Evolutionary conservation across 2,329 filamentous ascomycete species (phyloP), one percentile per base, ranked within the genome.

Genomic region (Didymella sp.): DNA sequence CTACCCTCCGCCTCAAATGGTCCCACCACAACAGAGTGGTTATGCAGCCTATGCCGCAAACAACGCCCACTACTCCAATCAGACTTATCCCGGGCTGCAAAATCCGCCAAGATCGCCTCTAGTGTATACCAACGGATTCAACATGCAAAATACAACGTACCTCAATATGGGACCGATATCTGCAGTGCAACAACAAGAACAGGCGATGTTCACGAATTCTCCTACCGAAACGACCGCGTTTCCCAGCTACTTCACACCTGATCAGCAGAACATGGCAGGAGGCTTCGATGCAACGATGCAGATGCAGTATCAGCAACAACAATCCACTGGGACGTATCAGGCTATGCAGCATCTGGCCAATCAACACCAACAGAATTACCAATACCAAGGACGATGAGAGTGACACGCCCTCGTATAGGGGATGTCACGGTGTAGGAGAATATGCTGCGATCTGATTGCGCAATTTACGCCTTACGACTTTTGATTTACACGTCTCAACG

Each of bases 1-100:
- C 1, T 77, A 77, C 50, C 75, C 73, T 19, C 75, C 74, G 41
- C 73, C 74, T 28, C 74, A 77, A 38, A 64, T 74, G 59, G 60
- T 69, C 46, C 64, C 60, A 2, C 51, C 51, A 15, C 70, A 67
- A 25, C 42, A 47, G 21, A 70, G 61, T 44, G 56, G 48, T 2
- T 73, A 69, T 57, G 51, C 62, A 15, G 67, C 60, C 19, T 73
- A 65, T 50, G 55, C 51, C 11, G 56, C 60, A 15, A 66, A 65
- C 17, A 66, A 59, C 17, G 35, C 51, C 11, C 59, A 61, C 6
- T 73, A 68, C 45, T 41, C 67, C 6, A 71, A 64, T 13, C 68
- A 70, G 35, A 76, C 75, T 3, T 76, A 76, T 48, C 73, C 75
- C 19, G 72, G 72, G 1, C 50, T 73, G 5, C 70, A 74, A 17